Evolutionary conservation across 805 yeast species (phyloP), one percentile per base, ranked within the genome.

Genomic region (Kuraishia cidri): DNA sequence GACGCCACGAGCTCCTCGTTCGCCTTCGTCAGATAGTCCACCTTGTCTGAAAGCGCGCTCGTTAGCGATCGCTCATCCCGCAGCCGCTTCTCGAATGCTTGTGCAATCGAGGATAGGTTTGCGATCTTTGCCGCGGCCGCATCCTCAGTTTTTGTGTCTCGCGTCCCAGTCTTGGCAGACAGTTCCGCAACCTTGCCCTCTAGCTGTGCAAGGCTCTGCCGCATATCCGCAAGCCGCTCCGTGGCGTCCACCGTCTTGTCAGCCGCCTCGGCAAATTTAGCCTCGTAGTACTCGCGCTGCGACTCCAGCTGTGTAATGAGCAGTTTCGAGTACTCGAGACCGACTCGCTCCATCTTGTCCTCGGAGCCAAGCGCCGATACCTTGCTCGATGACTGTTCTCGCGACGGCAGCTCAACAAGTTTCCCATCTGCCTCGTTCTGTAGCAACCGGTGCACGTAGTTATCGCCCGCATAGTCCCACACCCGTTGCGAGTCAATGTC

Each of bases 391-490:
- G 37, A 33, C 12, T 43, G 48, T 25, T 46, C 50, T 5, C 50
- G 42, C 10, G 66, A 46, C 5, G 75, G 72, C 10, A 86, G 62
- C 51, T 87, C 97, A 3, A 87, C 95, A 21, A 88, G 56, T 45
- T 88, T 88, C 1, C 97, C 97, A 50, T 87, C 96, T 0, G 79
- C 66, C 50, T 83, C 88, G 53, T 84, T 86, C 39, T 87, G 85
- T 4, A 87, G 69, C 27, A 87, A 58, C 31, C 97, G 56, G 53
- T 87, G 97, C 7, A 87, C 96, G 52, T 87, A 87, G 41, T 75
- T 77, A 50, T 87, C 97, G 2, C 88, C 88, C 0, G 88, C 87
- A 51, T 87, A 87, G 52, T 87, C 96, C 97, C 97, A 87, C 1
- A 87, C 95, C 26, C 97, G 63, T 39, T 87, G 92, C 0, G 94